Evolutionary conservation across 768 basidiomycete genomes (phyloP).

Genomic region (Suillus lakei): DNA sequence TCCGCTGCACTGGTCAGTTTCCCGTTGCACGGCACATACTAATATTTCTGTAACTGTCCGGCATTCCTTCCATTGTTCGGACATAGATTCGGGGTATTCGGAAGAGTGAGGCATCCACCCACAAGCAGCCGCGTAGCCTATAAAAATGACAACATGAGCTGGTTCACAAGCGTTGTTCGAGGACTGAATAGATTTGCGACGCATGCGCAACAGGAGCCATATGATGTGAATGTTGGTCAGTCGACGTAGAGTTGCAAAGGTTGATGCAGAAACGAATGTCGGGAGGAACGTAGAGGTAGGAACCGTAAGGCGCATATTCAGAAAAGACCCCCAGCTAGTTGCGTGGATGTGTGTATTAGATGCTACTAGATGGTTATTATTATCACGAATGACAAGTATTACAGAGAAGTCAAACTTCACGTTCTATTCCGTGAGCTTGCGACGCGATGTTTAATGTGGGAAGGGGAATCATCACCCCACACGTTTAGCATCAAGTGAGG

Average conservation of each 20-base stretch:
- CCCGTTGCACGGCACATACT: no score
- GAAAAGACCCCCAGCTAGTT: conserved; percentile 1
- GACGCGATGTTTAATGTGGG: neutral
- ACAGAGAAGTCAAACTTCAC: neutral
- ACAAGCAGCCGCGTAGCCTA: no score
- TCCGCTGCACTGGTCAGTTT: no score
- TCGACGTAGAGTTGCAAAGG: conserved; percentile 29
- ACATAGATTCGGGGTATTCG: no score
- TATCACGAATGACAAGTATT: conserved; percentile 3
- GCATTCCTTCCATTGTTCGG: no score
- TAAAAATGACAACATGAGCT: no score
- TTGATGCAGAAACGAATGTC: conserved; percentile 24
- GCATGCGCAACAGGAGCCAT: conserved; percentile 23
- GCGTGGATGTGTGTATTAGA: neutral
- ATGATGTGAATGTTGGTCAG: conserved; percentile 29
- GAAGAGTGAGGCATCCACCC: no score
- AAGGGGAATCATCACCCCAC: neutral
- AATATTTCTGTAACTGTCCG: no score
- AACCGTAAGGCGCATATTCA: neutral
- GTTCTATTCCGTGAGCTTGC: neutral
- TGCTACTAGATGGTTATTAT: neutral
- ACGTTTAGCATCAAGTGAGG: conserved; percentile 2
- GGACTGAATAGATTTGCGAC: no score
- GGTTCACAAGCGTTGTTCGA: no score
- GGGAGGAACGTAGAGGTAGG: conserved; percentile 22